Evolutionary conservation across 306 rosid species (phyloP), one percentile per base, ranked within the genome.

Genomic region (Hippophae gyantsensis): DNA sequence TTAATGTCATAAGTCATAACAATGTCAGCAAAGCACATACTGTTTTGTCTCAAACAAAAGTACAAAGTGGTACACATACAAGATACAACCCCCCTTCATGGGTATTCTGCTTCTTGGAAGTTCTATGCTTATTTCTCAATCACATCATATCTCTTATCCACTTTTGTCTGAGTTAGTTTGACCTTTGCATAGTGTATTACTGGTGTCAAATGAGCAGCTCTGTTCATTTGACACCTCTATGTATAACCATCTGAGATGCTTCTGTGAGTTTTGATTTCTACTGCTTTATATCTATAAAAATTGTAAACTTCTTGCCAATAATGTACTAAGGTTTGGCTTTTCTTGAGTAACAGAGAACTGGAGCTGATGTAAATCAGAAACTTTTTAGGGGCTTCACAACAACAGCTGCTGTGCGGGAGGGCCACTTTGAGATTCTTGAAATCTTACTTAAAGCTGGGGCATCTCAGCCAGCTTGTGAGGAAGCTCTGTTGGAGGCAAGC

Each of bases 381-480:
- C 92, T 90, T 62, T 90, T 87, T 67, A 72, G 84, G 75, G 98
- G 98, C 65, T 90, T 84, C 56, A 86, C 95, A 57, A 83, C 92
- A 45, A 83, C 96, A 9, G 98, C 92, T 44, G 98, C 98, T 40
- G 98, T 79, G 66, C 83, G 96, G 70, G 96, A 87, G 73, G 83
- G 96, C 70, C 95, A 83, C 68, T 47, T 68, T 58, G 76, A 72
- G 75, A 90, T 87, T 72, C 96, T 90, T 52, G 82, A 83, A 75
- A 85, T 78, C 76, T 75, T 90, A 61, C 71, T 90, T 43, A 90
- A 81, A 72, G 92, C 84, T 70, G 98, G 98, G 56, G 92, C 96
- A 58, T 87, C 89, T 10, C 98, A 85, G 76, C 89, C 89, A 60
- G 95, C 98, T 54, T 90, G 96, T 68, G 98, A 90, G 73, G 98